Evolutionary conservation across 768 basidiomycete species (phyloP), one percentile per base, ranked within the genome.

Genomic region (Pleurotus eryngii): DNA sequence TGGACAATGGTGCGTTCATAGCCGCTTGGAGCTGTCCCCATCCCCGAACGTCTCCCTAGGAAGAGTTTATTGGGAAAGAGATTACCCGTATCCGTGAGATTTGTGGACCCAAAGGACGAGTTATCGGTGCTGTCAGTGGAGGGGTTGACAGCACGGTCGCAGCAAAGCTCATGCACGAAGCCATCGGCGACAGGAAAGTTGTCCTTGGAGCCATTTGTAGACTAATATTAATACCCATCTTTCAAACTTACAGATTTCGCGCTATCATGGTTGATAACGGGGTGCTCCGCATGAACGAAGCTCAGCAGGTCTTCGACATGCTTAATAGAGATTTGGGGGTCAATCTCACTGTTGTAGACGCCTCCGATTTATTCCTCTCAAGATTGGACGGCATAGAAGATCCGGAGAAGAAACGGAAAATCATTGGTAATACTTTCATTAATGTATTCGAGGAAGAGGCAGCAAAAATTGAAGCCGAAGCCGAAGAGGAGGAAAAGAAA

Each of bases 261-360:
- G 97, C 95, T 8, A 97, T 98, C 75, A 95, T 98, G 95, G 97
- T 98, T 45, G 96, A 98, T 73, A 99, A 99, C 67, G 97, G 97
- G 57, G 96, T 98, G 26, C 80, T 99, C 9, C 90, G 97, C 53
- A 73, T 89, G 62, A 89, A 98, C 67, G 97, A 99, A 70, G 95
- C 87, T 8, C 68, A 81, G 54, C 94, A 97, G 70, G 97, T 99
- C 14, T 71, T 96, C 71, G 84, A 88, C 64, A 98, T 96, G 95
- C 82, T 99, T 51, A 92, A 88, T 72, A 83, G 84, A 67, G 84
- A 98, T 66, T 86, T 99, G 56, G 96, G 96, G 46, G 93, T 99
- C 63, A 98, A 95, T 74, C 82, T 99, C 59, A 95, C 93, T 4
- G 92, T 98, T 55, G 86, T 98, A 27, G 96, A 98, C 69, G 94